Percentiles rank a stretch among this genome's conserved stretches.
Evolutionary conservation across 2,329 filamentous ascomycete species (phyloP).

Genomic region (Aureobasidium vineae): DNA sequence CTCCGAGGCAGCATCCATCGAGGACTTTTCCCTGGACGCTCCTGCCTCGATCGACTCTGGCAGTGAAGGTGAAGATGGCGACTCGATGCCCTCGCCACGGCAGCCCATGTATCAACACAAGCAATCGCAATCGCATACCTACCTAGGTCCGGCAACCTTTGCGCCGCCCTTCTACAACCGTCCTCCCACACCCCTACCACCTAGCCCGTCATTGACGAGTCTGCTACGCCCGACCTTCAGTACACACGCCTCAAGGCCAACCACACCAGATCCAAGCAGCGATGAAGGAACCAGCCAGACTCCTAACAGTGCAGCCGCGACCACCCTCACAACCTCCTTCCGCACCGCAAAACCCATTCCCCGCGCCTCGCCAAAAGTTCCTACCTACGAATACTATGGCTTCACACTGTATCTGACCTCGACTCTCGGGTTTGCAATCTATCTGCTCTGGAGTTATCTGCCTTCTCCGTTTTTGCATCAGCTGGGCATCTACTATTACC

Average conservation of each 20-base stretch:
- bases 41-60: slow-evolving; percentile 30
- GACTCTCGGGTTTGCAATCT: slow-evolving; percentile 72
- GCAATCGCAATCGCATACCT: slow-evolving; percentile 46
- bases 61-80: slow-evolving; percentile 27
- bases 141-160: slow-evolving; percentile 50
- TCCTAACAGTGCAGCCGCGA: slow-evolving; percentile 58
- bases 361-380: slow-evolving; percentile 84
- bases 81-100: slow-evolving; percentile 34
- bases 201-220: slow-evolving; percentile 88
- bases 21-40: slow-evolving; percentile 40
- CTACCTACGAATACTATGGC: slow-evolving; percentile 99
- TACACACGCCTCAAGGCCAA: slow-evolving; percentile 68
- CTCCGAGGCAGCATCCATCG: slow-evolving; percentile 43
- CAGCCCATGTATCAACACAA: slow-evolving; percentile 45
- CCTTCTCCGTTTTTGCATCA: slow-evolving; percentile 89
- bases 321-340: slow-evolving; percentile 56
- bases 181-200: slow-evolving; percentile 90
- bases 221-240: slow-evolving; percentile 72
- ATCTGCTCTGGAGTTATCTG: slow-evolving; percentile 81
- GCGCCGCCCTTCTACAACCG: slow-evolving; percentile 94
- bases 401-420: slow-evolving; percentile 95
- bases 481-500: slow-evolving; percentile 94
- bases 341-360: slow-evolving; percentile 65
- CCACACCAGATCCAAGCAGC: slow-evolving; percentile 88
- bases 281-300: slow-evolving; percentile 57